Evolutionary conservation across 164 flowering plant genomes (phyloP), one percentile per base, ranked within the genome.

Genomic region (Umbellularia californica): DNA sequence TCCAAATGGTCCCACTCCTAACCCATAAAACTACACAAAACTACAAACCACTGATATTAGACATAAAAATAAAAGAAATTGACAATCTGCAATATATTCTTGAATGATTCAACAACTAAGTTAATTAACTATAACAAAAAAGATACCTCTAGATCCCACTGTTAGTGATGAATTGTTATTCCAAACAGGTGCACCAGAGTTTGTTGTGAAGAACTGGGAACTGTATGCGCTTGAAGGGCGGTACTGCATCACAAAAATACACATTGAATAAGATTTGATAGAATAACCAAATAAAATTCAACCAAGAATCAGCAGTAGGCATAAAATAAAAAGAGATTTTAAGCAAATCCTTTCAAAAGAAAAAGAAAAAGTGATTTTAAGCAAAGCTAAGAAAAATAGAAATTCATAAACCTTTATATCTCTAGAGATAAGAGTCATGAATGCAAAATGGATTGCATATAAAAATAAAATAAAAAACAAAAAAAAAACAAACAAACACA

Each of bases 121-220:
- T 22, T 11, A 17, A 24, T 64, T 22, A 64, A 24, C 30, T 22
- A 64, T 64, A 22, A 15, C 12, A 3, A 15, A 66, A 72, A 88
- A 90, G 35, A 30, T 30, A 30, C 94, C 95, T 87, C 95, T 82
- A 33, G 88, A 19, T 81, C 97, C 97, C 72, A 92, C 88, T 19
- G 97, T 92, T 33, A 90, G 78, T 1, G 97, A 89, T 1, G 93
- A 85, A 81, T 86, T 86, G 80, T 92, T 88, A 87, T 90, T 92
- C 86, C 86, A 92, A 28, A 92, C 90, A 2, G 97, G 97, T 50
- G 89, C 88, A 73, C 97, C 97, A 9, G 90, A 85, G 70, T 92
- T 92, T 4, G 92, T 88, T 0, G 95, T 90, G 81, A 78, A 88
- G 83, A 83, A 92, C 0, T 87, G 86, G 12, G 97, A 77, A 65